A percentile compares a stretch with the other conserved stretches of the same genome.
Conservation (phyloP, 352 stramenopile genomes). For the Phytophthora chlamydospora region DNA sequence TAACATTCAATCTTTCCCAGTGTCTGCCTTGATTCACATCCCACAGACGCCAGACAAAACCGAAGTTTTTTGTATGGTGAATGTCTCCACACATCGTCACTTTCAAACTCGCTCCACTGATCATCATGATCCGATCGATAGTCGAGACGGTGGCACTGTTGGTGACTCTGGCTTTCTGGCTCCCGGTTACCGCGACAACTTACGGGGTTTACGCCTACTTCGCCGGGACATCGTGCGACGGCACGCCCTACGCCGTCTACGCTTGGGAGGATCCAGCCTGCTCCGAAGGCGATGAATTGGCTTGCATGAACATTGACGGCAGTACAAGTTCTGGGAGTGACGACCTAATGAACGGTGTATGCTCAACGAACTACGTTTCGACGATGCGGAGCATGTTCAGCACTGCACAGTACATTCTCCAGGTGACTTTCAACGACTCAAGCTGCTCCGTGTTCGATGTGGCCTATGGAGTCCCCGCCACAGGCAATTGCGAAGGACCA, state of each 20-base stretch:
- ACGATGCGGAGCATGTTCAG: conserved; percentile 16
- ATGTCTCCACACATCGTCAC: too few relatives aligned
- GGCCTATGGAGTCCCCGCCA: conserved; percentile 10
- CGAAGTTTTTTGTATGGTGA: too few relatives aligned
- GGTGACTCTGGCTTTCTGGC: too few relatives aligned
- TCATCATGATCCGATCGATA: too few relatives aligned
- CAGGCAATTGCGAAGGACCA: conserved; percentile 11
- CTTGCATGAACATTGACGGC: neutral
- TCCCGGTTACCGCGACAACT: conserved; percentile 1
- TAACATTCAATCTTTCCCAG: too few relatives aligned
- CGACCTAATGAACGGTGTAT: neutral
- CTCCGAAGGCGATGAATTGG: neutral
- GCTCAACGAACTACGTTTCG: conserved; percentile 11
- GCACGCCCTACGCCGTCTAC: neutral
- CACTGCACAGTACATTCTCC: conserved; percentile 16
- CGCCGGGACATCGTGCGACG: neutral
- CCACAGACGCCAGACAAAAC: too few relatives aligned
- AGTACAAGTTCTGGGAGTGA: neutral
- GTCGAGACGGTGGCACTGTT: too few relatives aligned
- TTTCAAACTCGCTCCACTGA: too few relatives aligned
- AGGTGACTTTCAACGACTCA: conserved; percentile 4
- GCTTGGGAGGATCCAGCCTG: neutral
- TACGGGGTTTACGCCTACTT: conserved; percentile 1
- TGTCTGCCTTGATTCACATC: too few relatives aligned
- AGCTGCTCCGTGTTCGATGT: conserved; percentile 4